These are phyloP conservation scores for Eucalyptus cladocalyx DNA, from an alignment of 345 rosid genomes.

Conservation along the genomic window DNA sequence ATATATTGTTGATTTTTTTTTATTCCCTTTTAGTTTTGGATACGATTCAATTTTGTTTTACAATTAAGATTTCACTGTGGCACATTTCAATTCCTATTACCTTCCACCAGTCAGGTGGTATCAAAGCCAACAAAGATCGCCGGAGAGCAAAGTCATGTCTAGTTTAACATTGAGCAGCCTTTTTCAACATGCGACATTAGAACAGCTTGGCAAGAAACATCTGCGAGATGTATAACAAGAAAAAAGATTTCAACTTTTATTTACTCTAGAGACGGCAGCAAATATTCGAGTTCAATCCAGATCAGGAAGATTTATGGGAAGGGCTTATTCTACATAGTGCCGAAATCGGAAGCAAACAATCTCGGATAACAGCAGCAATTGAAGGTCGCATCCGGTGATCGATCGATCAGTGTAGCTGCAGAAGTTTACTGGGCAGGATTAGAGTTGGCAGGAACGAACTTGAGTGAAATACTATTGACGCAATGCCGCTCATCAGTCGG, in stretches of 20 bases:
- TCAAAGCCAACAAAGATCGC: too few relatives aligned
- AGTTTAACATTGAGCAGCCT: not conserved
- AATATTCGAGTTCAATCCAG: not conserved
- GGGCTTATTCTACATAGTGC: not conserved
- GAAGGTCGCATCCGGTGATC: not conserved
- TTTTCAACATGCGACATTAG: not conserved
- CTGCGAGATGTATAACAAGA: not conserved
- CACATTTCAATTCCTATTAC: too few relatives aligned
- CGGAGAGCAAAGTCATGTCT: too few relatives aligned
- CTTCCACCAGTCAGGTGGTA: too few relatives aligned
- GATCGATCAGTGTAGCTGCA: not conserved
- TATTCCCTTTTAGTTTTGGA: too few relatives aligned
- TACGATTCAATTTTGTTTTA: too few relatives aligned
- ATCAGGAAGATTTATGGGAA: not conserved
- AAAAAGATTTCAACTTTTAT: not conserved
- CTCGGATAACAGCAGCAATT: not conserved
- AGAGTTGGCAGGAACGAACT: constrained; percentile 44
- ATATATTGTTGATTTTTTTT: too few relatives aligned
- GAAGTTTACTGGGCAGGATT: not conserved
- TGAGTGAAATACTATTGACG: constrained; percentile 83
- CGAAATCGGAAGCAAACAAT: not conserved
- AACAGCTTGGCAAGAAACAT: not conserved
- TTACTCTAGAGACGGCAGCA: not conserved
- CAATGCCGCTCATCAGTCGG: constrained; percentile 90
- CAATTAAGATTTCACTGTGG: too few relatives aligned